Evolutionary conservation across 352 stramenopile species (phyloP).

Genomic region (Blastocystis sp.): DNA sequence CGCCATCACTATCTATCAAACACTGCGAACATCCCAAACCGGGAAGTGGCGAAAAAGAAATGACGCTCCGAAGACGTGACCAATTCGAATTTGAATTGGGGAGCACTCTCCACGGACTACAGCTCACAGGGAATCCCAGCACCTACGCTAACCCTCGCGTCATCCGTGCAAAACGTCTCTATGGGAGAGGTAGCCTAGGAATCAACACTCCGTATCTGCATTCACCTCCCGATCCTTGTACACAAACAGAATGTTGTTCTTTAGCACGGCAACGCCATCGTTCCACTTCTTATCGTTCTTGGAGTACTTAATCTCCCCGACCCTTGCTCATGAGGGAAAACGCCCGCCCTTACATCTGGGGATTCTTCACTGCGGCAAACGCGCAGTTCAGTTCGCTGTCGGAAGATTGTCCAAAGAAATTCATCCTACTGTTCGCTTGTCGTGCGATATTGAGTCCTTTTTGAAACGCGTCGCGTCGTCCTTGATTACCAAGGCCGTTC

Average conservation of each 20-base stretch:
- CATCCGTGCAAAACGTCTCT: conserved; percentile 39
- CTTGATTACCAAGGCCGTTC: neutral
- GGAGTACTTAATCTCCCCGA: neutral
- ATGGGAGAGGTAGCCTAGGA: conserved; percentile 12
- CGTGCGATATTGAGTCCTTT: conserved; percentile 3
- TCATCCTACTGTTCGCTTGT: conserved; percentile 25
- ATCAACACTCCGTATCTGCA: neutral
- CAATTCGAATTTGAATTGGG: conserved; percentile 13
- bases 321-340: conserved; percentile 8
- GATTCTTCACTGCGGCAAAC: conserved; percentile 16
- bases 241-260: conserved; percentile 39
- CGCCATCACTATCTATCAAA: conserved; percentile 15
- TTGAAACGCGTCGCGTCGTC: neutral
- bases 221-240: conserved; percentile 37
- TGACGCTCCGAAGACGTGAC: conserved; percentile 13
- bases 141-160: neutral
- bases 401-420: conserved; percentile 28
- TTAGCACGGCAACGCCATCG: conserved; percentile 7
- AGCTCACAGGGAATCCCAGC: neutral
- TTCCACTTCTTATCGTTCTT: conserved; percentile 49
- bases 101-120: neutral
- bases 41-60: conserved; percentile 11
- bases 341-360: neutral
- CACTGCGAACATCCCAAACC: neutral
- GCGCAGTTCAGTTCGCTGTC: conserved; percentile 46